Evolutionary conservation across 2,329 filamentous ascomycete genomes (phyloP).

Genomic region (Metarhizium guizhouense): DNA sequence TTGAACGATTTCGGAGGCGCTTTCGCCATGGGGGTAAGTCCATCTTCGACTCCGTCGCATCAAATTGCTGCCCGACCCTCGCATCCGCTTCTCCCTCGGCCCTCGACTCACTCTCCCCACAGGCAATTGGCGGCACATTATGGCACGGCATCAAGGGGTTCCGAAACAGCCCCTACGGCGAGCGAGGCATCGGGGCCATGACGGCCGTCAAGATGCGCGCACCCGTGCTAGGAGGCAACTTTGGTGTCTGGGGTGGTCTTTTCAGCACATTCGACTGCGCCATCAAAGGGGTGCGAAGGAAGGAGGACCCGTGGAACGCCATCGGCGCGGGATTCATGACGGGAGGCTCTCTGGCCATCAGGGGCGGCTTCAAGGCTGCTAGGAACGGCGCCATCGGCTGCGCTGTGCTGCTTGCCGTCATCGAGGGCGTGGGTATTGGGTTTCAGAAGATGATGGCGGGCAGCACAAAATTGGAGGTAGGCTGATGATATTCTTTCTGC

Average conservation of each 20-base stretch:
- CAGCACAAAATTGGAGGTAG: constrained; percentile 68
- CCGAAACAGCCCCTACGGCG: constrained; percentile 80
- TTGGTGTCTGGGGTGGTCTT: constrained; percentile 92
- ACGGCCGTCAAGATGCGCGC: constrained; percentile 96
- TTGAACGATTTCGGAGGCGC: constrained; percentile 96
- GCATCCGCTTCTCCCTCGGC: too few relatives aligned
- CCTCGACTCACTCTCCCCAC: background rate
- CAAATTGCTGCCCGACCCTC: background rate
- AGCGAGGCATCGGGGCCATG: constrained; percentile 88
- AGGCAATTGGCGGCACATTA: constrained; percentile 72
- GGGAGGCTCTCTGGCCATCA: constrained; percentile 79
- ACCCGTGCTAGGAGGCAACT: constrained; percentile 93
- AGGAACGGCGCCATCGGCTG: constrained; percentile 95
- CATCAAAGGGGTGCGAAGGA: constrained; percentile 85
- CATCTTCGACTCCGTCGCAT: background rate
- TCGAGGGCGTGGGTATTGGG: constrained; percentile 92
- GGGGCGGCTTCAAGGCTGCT: constrained; percentile 85
- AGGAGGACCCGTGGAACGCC: constrained; percentile 96
- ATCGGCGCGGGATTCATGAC: constrained; percentile 98
- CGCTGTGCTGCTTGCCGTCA: constrained; percentile 85
- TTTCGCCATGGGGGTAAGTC: constrained; percentile 84
- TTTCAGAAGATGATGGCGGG: constrained; percentile 92
- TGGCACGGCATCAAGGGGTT: constrained; percentile 97
- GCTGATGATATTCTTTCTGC: background rate
- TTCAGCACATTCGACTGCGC: constrained; percentile 96